Percentiles rank a stretch among this genome's conserved stretches.
Evolutionary conservation across 2,329 filamentous ascomycete species (phyloP).

Genomic region (Aotearoamyces nothofagi): DNA sequence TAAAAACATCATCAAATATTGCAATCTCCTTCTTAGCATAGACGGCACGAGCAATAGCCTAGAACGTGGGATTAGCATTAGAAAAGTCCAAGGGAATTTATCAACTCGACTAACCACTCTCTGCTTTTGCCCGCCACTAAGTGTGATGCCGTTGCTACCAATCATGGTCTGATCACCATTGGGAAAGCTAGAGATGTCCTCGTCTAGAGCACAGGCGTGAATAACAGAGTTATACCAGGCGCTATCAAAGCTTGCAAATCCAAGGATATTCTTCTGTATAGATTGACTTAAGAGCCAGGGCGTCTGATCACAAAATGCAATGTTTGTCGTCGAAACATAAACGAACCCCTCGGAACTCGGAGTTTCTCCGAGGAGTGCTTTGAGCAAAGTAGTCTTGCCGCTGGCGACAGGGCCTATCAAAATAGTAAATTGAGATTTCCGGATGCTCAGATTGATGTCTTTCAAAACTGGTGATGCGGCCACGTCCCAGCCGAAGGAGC

Average conservation of each 20-base stretch:
- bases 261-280: slow-evolving; percentile 23
- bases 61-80: slow-evolving; percentile 3
- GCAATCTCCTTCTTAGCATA: slow-evolving; percentile 7
- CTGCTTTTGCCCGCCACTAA: slow-evolving; percentile 11
- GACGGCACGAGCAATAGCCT: slow-evolving; percentile 9
- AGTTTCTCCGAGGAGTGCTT: slow-evolving; percentile 11
- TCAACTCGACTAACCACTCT: slow-evolving; percentile 5
- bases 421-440: slow-evolving; percentile 4
- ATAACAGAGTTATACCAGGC: slow-evolving; percentile 10
- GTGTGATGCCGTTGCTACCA: slow-evolving; percentile 15
- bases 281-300: slow-evolving; percentile 27
- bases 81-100: not conserved
- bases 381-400: slow-evolving; percentile 11
- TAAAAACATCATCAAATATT: slow-evolving; percentile 11
- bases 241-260: slow-evolving; percentile 11
- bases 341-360: slow-evolving; percentile 5
- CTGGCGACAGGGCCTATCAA: slow-evolving; percentile 13
- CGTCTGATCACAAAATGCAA: slow-evolving; percentile 26
- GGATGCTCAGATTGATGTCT: slow-evolving; percentile 4
- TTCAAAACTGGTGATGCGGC: slow-evolving; percentile 4
- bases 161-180: slow-evolving; percentile 12
- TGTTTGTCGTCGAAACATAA: slow-evolving; percentile 3
- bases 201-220: slow-evolving; percentile 7
- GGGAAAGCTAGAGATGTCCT: slow-evolving; percentile 9
- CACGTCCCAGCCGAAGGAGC: slow-evolving; percentile 3